A percentile compares a stretch with the other conserved stretches of the same genome.
Evolutionary conservation across 805 yeast species (phyloP).

Genomic region (Kregervanrija delftensis): DNA sequence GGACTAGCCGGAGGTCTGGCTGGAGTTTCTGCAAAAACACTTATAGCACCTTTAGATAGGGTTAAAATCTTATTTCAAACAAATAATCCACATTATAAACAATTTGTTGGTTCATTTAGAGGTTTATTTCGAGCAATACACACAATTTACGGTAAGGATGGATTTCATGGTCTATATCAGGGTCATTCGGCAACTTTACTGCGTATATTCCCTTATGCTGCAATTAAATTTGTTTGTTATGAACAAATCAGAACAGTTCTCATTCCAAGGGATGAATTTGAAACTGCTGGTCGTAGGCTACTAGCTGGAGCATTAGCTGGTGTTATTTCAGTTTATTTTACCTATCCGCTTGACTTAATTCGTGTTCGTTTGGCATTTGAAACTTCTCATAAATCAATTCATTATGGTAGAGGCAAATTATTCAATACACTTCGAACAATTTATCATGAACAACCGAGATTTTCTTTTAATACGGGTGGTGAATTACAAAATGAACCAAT

Average conservation of each 20-base stretch:
- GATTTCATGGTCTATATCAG: conserved; percentile 76
- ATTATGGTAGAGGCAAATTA: conserved; percentile 26
- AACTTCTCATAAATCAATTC: conserved; percentile 37
- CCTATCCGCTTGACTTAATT: conserved; percentile 87
- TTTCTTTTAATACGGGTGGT: conserved; percentile 23
- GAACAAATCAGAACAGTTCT: conserved; percentile 80
- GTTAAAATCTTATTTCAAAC: conserved; percentile 95
- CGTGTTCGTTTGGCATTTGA: conserved; percentile 91
- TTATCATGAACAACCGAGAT: conserved; percentile 29
- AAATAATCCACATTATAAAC: conserved; percentile 78
- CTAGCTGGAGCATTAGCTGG: conserved; percentile 91
- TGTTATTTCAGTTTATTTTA: conserved; percentile 73
- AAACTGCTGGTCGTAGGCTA: conserved; percentile 74
- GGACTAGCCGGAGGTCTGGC: conserved; percentile 95
- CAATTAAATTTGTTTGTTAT: conserved; percentile 91
- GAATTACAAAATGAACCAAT: conserved; percentile 23
- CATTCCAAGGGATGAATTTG: conserved; percentile 69
- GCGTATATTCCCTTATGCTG: conserved; percentile 94
- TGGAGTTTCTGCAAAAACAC: conserved; percentile 92
- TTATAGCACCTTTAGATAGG: conserved; percentile 92
- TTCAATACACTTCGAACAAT: conserved; percentile 24
- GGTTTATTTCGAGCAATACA: conserved; percentile 73
- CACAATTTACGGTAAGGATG: conserved; percentile 62
- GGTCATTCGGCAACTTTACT: conserved; percentile 93
- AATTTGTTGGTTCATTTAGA: conserved; percentile 69